phyloP scores from a whole-genome alignment of 2,329 filamentous ascomycete species.

The Hymenoscyphus infarciens region DNA sequence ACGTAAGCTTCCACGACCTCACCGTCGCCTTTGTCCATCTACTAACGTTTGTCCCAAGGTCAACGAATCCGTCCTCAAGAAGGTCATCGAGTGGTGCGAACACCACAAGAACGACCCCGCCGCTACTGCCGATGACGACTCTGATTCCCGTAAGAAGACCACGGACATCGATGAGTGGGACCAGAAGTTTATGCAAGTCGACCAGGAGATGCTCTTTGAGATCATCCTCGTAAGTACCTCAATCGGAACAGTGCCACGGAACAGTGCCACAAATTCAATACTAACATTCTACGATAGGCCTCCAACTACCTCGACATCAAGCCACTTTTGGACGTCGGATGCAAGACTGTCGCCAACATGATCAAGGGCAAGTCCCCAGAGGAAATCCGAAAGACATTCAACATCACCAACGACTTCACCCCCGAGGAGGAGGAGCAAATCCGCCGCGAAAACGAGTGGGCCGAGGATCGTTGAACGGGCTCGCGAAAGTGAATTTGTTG shows the following conservation, averaged over 20 bases:
- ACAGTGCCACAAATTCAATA: background rate
- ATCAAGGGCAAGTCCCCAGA: slow-evolving; percentile 99
- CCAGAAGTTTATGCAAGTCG: slow-evolving; percentile 99
- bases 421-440: slow-evolving; percentile 99
- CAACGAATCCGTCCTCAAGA: slow-evolving; percentile 88
- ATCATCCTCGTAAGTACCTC: slow-evolving; percentile 77
- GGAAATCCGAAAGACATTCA: slow-evolving; percentile 99
- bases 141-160: slow-evolving; percentile 93
- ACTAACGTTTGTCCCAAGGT: slow-evolving; percentile 51
- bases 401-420: slow-evolving; percentile 99
- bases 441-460: slow-evolving; percentile 86
- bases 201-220: slow-evolving; percentile 99
- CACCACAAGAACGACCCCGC: slow-evolving; percentile 89
- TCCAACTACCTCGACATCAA: slow-evolving; percentile 99
- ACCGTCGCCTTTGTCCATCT: slow-evolving; percentile 6
- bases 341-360: slow-evolving; percentile 99
- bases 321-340: slow-evolving; percentile 92
- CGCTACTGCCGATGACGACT: slow-evolving; percentile 80
- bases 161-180: slow-evolving; percentile 99
- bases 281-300: slow-evolving; percentile 52
- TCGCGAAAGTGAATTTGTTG: background rate
- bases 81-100: slow-evolving; percentile 97
- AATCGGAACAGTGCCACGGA: background rate
- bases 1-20: slow-evolving; percentile 47
- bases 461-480: slow-evolving; percentile 67